Evolutionary conservation across 2,329 filamentous ascomycete genomes (phyloP), one percentile per base, ranked within the genome.

Genomic region (Cladosporium sp.): DNA sequence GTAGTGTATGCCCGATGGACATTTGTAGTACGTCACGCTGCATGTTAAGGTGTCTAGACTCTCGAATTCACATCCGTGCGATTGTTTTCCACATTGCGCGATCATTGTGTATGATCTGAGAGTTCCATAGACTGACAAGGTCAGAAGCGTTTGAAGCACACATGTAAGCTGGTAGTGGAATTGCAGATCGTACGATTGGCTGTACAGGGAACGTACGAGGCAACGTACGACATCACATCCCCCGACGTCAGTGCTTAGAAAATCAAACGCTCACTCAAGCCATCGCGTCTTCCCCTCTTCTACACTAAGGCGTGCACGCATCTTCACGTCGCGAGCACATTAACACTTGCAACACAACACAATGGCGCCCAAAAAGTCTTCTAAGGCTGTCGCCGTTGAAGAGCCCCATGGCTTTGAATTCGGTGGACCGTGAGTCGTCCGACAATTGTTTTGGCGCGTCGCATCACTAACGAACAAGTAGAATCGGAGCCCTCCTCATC

Each of bases 401-500:
- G 54, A 57, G 32, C 54, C 54, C n/a, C 54, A 57, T 51, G 54
- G 54, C 1, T 57, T 78, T 60, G 77, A 80, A 62, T 80, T 80
- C 58, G 75, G 76, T 51, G 77, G 77, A 59, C 77, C 77, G 77
- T 79, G 71, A 66, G 77, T 71, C 24, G 3, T 6, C 24, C 28
- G 15, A 25, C 39, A 37, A 59, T 2, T 9, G 8, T 32, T 9
- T 2, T 3, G 34, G 56, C 54, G 56, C n/a, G 35, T 58, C 37
- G 52, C 34, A 37, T 36, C 7, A 32, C 42, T 54, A n/a, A 58
- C 51, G 42, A 28, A 1, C 3, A 10, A n/a, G 28, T 63, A 95
- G 91, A 56, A 78, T 87, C 40, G 92, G 91, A 57, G 90, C 89
- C 35, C 83, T 87, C 60, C 82, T 77, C 60, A 90, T 97, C 68